Conservation (phyloP, 2,329 filamentous ascomycete genomes). For the Stenocarpella maydis region DNA sequence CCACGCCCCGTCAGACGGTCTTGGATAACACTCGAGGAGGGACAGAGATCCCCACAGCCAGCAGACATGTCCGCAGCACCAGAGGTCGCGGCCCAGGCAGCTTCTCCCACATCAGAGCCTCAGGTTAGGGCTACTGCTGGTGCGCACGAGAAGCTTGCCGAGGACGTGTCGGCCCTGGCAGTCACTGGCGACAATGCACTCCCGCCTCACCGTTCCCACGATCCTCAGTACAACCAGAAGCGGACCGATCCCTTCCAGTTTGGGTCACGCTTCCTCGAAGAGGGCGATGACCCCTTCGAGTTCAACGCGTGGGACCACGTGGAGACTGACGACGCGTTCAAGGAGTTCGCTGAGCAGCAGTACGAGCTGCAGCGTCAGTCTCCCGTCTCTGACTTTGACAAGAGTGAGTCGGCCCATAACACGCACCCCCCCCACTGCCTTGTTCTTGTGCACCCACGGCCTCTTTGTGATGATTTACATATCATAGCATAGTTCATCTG, state of each 20-base stretch:
- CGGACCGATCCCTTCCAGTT: slow-evolving; percentile 94
- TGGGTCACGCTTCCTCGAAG: slow-evolving; percentile 83
- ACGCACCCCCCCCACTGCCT: too few species aligned
- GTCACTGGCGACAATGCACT: slow-evolving; percentile 38
- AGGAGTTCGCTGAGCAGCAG: slow-evolving; percentile 84
- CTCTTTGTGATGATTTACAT: slow-evolving; percentile 54
- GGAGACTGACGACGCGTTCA: slow-evolving; percentile 88
- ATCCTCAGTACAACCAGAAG: slow-evolving; percentile 79
- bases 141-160: slow-evolving; percentile 32
- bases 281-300: slow-evolving; percentile 90
- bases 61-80: slow-evolving; percentile 28
- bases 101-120: slow-evolving; percentile 34
- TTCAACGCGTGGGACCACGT: slow-evolving; percentile 99
- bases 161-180: slow-evolving; percentile 29
- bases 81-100: slow-evolving; percentile 33
- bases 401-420: slow-evolving; percentile 61
- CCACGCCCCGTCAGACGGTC: neutral
- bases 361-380: slow-evolving; percentile 83
- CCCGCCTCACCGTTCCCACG: slow-evolving; percentile 73
- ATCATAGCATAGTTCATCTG: slow-evolving; percentile 81
- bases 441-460: slow-evolving; percentile 32
- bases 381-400: slow-evolving; percentile 93
- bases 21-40: slow-evolving; percentile 18
- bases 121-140: slow-evolving; percentile 37
- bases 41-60: neutral